phyloP scores from a whole-genome alignment of 73 alveolate species.

The Paramecium primaurelia region DNA sequence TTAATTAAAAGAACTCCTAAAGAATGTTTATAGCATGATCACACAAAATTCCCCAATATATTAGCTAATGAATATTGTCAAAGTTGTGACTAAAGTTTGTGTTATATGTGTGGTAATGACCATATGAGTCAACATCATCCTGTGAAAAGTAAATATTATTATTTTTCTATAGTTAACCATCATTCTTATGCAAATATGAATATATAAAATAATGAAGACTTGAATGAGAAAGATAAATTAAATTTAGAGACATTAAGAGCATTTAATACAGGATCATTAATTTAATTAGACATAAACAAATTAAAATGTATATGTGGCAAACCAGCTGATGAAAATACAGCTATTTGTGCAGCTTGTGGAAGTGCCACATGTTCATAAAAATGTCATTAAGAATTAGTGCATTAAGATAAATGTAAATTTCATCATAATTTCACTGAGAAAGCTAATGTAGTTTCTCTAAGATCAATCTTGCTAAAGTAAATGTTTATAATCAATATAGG shows the following conservation, averaged over 20 bases:
- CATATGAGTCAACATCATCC: neutral
- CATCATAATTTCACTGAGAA: neutral
- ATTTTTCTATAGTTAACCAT: neutral
- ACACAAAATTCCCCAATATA: neutral
- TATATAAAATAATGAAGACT: neutral
- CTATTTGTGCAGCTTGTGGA: slow-evolving; percentile 31
- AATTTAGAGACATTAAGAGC: neutral
- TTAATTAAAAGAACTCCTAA: neutral
- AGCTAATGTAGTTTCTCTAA: neutral
- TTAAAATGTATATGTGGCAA: slow-evolving; percentile 16
- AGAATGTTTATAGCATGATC: neutral
- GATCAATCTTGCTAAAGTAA: neutral
- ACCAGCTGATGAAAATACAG: neutral
- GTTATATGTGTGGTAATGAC: slow-evolving; percentile 19
- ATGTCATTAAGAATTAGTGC: neutral
- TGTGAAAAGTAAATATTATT: neutral
- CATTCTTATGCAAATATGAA: neutral
- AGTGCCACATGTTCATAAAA: neutral
- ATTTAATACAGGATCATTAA: neutral
- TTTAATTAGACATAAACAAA: neutral
- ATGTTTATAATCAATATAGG: neutral
- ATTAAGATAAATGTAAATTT: neutral
- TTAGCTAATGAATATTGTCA: neutral
- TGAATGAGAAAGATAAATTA: neutral
- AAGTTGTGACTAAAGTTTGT: neutral